Evolutionary conservation across 2,329 filamentous ascomycete genomes (phyloP).

Genomic region (Epichloe festucae): DNA sequence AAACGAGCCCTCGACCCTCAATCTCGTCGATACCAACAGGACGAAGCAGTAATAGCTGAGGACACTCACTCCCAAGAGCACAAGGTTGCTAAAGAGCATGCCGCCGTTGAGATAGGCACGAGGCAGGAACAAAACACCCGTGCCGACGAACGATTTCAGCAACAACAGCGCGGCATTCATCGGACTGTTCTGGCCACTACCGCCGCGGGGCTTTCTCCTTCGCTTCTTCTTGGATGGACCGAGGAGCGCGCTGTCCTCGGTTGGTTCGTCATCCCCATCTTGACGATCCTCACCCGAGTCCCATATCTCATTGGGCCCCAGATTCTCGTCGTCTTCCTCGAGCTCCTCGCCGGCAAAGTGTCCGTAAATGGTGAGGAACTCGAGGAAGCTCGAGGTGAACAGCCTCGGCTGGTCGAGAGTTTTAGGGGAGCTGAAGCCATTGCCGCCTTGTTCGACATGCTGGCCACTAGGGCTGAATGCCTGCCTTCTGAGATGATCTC

Average conservation of each 20-base stretch:
- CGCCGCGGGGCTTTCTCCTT: slow-evolving; percentile 61
- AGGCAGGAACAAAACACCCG: slow-evolving; percentile 84
- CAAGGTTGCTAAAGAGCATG: slow-evolving; percentile 90
- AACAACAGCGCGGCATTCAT: slow-evolving; percentile 72
- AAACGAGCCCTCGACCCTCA: slow-evolving; percentile 85
- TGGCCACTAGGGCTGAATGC: slow-evolving; percentile 44
- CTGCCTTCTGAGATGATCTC: slow-evolving; percentile 72
- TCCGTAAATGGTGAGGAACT: slow-evolving; percentile 88
- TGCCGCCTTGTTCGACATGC: slow-evolving; percentile 20
- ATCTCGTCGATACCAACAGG: slow-evolving; percentile 72
- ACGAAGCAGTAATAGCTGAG: slow-evolving; percentile 98
- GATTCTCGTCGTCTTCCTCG: slow-evolving; percentile 87
- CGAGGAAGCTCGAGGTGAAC: slow-evolving; percentile 85
- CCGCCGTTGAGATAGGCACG: slow-evolving; percentile 91
- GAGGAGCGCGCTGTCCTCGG: slow-evolving; percentile 76
- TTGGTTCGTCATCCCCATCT: slow-evolving; percentile 62
- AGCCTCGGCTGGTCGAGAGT: slow-evolving; percentile 34
- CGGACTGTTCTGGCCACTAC: slow-evolving; percentile 63
- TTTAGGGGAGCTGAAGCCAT: slow-evolving; percentile 20
- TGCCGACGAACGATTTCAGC: slow-evolving; percentile 96
- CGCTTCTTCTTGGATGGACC: slow-evolving; percentile 62
- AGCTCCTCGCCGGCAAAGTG: slow-evolving; percentile 96
- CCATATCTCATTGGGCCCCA: slow-evolving; percentile 84
- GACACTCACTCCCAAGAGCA: slow-evolving; percentile 72
- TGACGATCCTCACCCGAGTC: slow-evolving; percentile 61